These are phyloP conservation scores for Strigomonas culicis DNA, from an alignment of 208 protist genomes.

Conservation along the genomic window DNA sequence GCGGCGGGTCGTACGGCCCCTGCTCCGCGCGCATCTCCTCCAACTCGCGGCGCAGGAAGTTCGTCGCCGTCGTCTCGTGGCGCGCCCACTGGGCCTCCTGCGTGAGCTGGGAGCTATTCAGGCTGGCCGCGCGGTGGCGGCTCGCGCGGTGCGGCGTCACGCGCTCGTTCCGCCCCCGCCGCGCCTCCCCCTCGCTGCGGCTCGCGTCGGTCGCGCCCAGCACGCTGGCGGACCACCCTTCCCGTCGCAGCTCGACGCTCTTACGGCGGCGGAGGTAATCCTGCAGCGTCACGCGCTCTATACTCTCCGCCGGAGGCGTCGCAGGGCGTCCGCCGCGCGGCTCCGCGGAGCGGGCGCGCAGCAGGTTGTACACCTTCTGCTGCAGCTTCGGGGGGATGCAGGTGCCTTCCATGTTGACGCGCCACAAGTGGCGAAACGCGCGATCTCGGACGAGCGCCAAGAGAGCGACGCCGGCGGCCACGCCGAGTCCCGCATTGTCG, in stretches of 20 bases:
- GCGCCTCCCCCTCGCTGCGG: not conserved
- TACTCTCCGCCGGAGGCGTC: not conserved
- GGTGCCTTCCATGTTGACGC: constrained; percentile 47
- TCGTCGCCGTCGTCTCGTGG: constrained; percentile 1
- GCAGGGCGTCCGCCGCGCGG: not conserved
- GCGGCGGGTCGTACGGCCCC: not conserved
- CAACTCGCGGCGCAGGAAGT: not conserved
- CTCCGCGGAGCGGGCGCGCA: not conserved
- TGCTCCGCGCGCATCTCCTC: not conserved
- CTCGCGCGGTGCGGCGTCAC: constrained; percentile 10
- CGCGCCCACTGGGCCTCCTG: not conserved
- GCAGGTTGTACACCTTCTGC: constrained; percentile 33
- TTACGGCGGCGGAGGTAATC: not conserved
- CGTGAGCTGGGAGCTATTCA: no score
- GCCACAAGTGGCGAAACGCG: constrained; percentile 15
- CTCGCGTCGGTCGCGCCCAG: no score
- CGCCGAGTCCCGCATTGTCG: constrained; percentile 56
- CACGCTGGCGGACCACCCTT: not conserved
- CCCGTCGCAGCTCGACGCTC: not conserved
- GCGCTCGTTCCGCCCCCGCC: constrained; percentile 10
- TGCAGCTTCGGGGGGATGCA: constrained; percentile 56
- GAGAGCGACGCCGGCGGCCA: constrained; percentile 66
- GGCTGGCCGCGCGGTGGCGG: constrained; percentile 6
- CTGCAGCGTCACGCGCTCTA: not conserved
- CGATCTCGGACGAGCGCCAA: constrained; percentile 59